Conservation (phyloP, 2,329 filamentous ascomycete species). For the Xylaria sp. region DNA sequence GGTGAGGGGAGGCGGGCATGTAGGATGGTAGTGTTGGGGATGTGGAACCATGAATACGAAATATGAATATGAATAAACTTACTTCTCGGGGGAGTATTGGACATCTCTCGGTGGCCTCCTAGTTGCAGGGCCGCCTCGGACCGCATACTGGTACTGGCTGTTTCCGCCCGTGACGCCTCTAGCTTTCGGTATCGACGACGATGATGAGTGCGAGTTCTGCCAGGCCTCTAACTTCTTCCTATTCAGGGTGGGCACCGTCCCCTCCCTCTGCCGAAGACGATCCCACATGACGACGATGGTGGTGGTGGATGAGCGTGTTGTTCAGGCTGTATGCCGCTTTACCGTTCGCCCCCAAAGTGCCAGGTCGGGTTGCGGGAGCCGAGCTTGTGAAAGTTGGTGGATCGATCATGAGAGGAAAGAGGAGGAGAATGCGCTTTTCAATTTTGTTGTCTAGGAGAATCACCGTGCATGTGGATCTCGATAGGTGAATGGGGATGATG, state of each 20-base stretch:
- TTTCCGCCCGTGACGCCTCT: conserved; percentile 50
- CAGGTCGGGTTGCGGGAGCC: background rate
- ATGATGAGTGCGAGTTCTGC: conserved; percentile 47
- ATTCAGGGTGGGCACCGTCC: conserved; percentile 38
- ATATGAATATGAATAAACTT: conserved; percentile 32
- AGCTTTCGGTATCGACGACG: conserved; percentile 37
- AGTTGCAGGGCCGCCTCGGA: conserved; percentile 52
- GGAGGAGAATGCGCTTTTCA: background rate
- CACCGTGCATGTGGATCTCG: background rate
- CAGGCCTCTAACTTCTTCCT: conserved; percentile 50
- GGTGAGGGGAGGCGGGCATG: conserved; percentile 5
- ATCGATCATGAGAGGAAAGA: conserved; percentile 27
- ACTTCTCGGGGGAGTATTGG: conserved; percentile 45
- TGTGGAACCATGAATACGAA: background rate
- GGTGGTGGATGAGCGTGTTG: conserved; percentile 15
- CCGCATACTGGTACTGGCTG: conserved; percentile 51
- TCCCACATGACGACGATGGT: conserved; percentile 51
- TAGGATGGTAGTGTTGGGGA: background rate
- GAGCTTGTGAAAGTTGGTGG: conserved; percentile 8
- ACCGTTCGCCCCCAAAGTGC: conserved; percentile 17
- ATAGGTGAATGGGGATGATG: background rate
- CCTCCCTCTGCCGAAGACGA: conserved; percentile 49
- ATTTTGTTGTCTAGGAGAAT: background rate
- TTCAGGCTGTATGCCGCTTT: conserved; percentile 2
- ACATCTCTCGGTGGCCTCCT: conserved; percentile 49